Base-by-base conservation (phyloP, 2,329 filamentous ascomycete species). In the Penicillium sumatraense region DNA sequence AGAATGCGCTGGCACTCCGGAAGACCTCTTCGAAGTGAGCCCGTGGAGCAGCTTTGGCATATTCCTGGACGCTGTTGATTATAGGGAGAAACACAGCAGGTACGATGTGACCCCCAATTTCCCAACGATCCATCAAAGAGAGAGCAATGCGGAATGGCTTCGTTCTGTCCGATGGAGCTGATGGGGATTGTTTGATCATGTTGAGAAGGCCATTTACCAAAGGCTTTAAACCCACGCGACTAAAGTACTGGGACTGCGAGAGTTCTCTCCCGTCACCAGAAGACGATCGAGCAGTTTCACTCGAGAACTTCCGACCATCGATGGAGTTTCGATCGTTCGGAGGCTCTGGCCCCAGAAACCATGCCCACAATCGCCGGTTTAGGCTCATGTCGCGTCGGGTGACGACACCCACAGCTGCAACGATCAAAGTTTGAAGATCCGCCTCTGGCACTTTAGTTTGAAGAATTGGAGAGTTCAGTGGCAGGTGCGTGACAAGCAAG, bases 41-140 rank as follows among this genome's bases (percentile, higher is more conserved):
- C 66, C 88, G 89, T n/a, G 82, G 82, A 1, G 89, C 85, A 49
- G 79, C 79, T 23, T 79, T 77, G 72, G 92, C 88, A 75, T 92
- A 98, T 42, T 81, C 78, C 61, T 88, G 86, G 33, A 96, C 88
- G 64, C 89, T 96, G 68, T 88, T 83, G 64, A 99, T 85, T 23
- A 93, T 87, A 3, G 93, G 90, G 13, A 97, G 80, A 68, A 99
- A 98, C 13, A 98, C 85, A 57, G 91, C 88, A 0, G 93, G 90
- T 1, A 98, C 89, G 44, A 99, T 87, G 16, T 93, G 81, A 1
- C 91, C 91, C 26, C 95, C 95, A 61, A 99, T 93, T 72, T 99
- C 95, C 93, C 92, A 98, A 55, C 93, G 87, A 75, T 99, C 95
- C 95, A 99, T 98, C 49, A 99, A 80, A 14, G 96, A 97, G 2